phyloP scores from a whole-genome alignment of 495 filamentous ascomycete species.

The Evansstolkia leycettana region DNA sequence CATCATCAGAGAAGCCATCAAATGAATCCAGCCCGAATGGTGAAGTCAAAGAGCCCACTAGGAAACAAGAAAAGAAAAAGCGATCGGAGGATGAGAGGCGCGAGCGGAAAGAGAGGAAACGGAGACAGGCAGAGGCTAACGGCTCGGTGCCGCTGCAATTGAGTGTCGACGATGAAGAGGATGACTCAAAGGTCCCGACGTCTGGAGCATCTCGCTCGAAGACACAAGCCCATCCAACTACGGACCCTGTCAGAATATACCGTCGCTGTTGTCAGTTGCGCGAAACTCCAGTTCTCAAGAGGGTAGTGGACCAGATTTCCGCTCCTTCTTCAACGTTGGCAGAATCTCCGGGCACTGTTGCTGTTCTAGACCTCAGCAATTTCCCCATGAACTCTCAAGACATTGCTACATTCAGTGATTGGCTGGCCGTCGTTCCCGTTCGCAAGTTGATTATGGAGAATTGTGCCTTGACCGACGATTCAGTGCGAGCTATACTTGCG shows the following conservation, averaged over 20 bases:
- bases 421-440: conserved; percentile 85
- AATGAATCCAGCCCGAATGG: conserved; percentile 21
- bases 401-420: conserved; percentile 78
- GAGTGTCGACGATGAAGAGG: conserved; percentile 41
- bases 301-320: conserved; percentile 77
- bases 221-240: conserved; percentile 63
- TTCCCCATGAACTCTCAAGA: conserved; percentile 76
- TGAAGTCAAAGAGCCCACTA: conserved; percentile 38
- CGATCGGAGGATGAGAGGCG: conserved; percentile 78
- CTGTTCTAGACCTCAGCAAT: conserved; percentile 69
- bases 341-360: conserved; percentile 57
- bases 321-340: conserved; percentile 46
- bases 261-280: conserved; percentile 86
- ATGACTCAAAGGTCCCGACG: conserved; percentile 23
- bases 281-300: conserved; percentile 80
- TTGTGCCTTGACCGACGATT: conserved; percentile 76
- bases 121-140: conserved; percentile 68
- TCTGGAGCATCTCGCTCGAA: conserved; percentile 25
- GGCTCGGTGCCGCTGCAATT: conserved; percentile 72
- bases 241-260: conserved; percentile 87
- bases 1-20: conserved; percentile 7
- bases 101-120: conserved; percentile 72
- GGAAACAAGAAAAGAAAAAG: conserved; percentile 87
- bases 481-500: conserved; percentile 72
- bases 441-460: conserved; percentile 75